Conservation (phyloP, 208 protist genomes). For the Crithidia brevicula region DNA sequence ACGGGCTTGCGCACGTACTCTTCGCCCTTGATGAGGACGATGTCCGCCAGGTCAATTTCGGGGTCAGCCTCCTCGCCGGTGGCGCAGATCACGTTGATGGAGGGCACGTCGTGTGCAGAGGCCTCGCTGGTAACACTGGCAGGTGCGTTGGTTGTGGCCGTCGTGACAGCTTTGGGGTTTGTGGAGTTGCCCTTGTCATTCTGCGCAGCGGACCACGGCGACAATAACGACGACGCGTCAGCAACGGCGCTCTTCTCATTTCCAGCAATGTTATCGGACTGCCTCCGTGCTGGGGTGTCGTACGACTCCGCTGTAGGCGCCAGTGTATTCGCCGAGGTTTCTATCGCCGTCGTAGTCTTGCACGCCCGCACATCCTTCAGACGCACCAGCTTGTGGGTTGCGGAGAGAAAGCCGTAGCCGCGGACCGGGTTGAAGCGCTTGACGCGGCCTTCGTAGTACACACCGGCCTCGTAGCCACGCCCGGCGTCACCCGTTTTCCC, state of each 20-base stretch:
- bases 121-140: not conserved
- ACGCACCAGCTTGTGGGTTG: slow-evolving; percentile 43
- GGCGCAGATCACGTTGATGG: slow-evolving; percentile 4
- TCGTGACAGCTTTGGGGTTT: not conserved
- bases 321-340: not conserved
- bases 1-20: slow-evolving; percentile 34
- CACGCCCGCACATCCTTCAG: not conserved
- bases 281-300: too few relatives aligned
- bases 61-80: not conserved
- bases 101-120: not conserved
- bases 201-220: too few relatives aligned
- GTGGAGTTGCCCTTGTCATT: not conserved
- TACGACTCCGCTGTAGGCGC: too few relatives aligned
- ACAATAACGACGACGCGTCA: too few relatives aligned
- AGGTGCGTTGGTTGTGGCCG: not conserved
- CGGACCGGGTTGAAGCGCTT: slow-evolving; percentile 75
- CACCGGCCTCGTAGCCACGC: slow-evolving; percentile 42
- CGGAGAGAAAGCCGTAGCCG: slow-evolving; percentile 66
- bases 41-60: slow-evolving; percentile 1
- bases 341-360: not conserved
- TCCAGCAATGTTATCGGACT: too few relatives aligned
- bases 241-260: too few relatives aligned
- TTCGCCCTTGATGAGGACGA: slow-evolving; percentile 25
- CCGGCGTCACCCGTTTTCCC: slow-evolving; percentile 28
- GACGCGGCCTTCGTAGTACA: slow-evolving; percentile 69